Evolutionary conservation across 2,329 filamentous ascomycete genomes (phyloP).

Genomic region (Nemania sp.): DNA sequence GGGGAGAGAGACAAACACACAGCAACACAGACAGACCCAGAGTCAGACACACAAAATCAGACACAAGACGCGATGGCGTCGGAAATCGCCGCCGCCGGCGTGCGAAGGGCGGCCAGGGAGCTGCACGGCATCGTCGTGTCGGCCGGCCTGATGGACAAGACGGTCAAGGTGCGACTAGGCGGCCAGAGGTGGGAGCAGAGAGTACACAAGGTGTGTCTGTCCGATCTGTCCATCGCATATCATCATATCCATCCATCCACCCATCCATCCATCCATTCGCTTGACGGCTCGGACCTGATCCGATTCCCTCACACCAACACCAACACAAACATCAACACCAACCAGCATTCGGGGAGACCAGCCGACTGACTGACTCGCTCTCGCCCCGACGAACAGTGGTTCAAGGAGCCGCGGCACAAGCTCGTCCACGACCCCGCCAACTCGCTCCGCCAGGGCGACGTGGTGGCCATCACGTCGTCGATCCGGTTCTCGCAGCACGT

Average conservation of each 20-base stretch:
- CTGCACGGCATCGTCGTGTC: constrained; percentile 75
- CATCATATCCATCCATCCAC: not conserved
- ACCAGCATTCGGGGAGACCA: not conserved
- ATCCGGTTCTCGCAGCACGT: constrained; percentile 69
- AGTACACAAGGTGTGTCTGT: constrained; percentile 67
- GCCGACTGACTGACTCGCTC: not conserved
- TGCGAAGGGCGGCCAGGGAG: constrained; percentile 53
- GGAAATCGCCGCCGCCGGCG: constrained; percentile 34
- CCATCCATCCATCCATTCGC: not conserved
- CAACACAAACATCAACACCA: not conserved
- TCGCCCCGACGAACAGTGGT: constrained; percentile 53
- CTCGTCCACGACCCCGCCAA: constrained; percentile 80
- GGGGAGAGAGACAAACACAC: too few relatives aligned
- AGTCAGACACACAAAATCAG: not conserved
- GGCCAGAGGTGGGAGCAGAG: constrained; percentile 72
- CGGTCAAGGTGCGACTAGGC: constrained; percentile 76
- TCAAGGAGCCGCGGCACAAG: constrained; percentile 65
- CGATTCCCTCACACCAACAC: not conserved
- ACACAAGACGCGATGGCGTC: constrained; percentile 15
- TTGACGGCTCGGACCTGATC: not conserved
- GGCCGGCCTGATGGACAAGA: constrained; percentile 76
- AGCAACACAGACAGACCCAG: too few relatives aligned
- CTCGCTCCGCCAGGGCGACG: constrained; percentile 74
- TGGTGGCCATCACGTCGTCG: constrained; percentile 71
- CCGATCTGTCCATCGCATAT: not conserved